Percentiles rank a stretch among this genome's conserved stretches.
phyloP scores from a whole-genome alignment of 768 basidiomycete species.

The Pulveroboletus sp. region DNA sequence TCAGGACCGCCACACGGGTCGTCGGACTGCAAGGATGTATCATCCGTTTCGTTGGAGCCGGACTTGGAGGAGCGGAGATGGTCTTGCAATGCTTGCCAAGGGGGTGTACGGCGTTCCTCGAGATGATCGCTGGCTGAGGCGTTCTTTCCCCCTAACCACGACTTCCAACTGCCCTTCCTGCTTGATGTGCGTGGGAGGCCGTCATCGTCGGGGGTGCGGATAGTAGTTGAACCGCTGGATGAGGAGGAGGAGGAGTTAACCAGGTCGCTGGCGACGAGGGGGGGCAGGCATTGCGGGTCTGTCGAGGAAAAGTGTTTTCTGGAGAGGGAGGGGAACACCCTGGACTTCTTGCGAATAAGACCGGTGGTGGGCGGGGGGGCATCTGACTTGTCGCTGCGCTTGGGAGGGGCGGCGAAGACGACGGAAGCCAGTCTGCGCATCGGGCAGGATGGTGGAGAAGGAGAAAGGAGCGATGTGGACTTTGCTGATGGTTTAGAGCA shows the following conservation, averaged over 20 bases:
- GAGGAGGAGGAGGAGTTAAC: constrained; percentile 60
- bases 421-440: constrained; percentile 70
- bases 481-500: constrained; percentile 23
- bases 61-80: constrained; percentile 21
- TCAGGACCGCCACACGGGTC: constrained; percentile 29
- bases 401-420: constrained; percentile 49
- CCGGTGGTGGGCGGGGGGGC: constrained; percentile 8
- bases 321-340: constrained; percentile 26
- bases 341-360: constrained; percentile 22
- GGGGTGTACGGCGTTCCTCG: constrained; percentile 22
- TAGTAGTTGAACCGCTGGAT: constrained; percentile 48
- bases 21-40: constrained; percentile 38
- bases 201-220: constrained; percentile 65
- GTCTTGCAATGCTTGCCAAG: constrained; percentile 32
- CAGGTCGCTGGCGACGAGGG: constrained; percentile 31
- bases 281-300: constrained; percentile 16
- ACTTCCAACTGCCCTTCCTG: constrained; percentile 52
- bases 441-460: constrained; percentile 22
- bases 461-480: constrained; percentile 20
- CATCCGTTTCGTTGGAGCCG: constrained; percentile 29
- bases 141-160: constrained; percentile 50
- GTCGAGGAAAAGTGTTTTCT: constrained; percentile 20
- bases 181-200: constrained; percentile 31
- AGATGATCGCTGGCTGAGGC: constrained; percentile 24
- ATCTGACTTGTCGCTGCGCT: constrained; percentile 31